Percentiles rank a stretch among this genome's conserved stretches.
phyloP scores from a whole-genome alignment of 2,329 filamentous ascomycete genomes.

The Graphium sp. region DNA sequence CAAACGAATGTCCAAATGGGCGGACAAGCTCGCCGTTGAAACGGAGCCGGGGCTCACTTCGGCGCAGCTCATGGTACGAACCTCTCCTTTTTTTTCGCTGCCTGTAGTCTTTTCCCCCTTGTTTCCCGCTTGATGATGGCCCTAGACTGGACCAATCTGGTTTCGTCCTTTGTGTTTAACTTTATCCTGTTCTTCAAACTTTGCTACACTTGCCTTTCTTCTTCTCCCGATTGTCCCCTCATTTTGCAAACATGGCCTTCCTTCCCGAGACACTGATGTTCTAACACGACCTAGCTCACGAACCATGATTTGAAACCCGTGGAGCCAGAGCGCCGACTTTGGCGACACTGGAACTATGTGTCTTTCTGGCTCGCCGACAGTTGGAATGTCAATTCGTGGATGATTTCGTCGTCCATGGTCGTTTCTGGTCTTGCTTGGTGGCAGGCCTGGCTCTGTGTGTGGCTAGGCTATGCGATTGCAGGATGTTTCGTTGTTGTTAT shows the following conservation, averaged over 20 bases:
- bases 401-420: conserved; percentile 78
- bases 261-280: conserved; percentile 1
- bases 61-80: conserved; percentile 56
- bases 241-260: neutral
- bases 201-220: conserved; percentile 1
- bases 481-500: conserved; percentile 61
- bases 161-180: neutral
- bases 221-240: too few species aligned
- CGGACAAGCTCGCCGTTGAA: conserved; percentile 52
- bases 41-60: conserved; percentile 61
- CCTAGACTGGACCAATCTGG: neutral
- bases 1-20: too few species aligned
- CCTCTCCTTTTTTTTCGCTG: neutral
- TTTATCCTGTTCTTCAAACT: too few species aligned
- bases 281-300: conserved; percentile 44
- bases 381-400: conserved; percentile 88
- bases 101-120: neutral
- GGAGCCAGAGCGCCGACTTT: conserved; percentile 63
- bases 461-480: conserved; percentile 69
- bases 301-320: conserved; percentile 74
- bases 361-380: conserved; percentile 76
- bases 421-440: conserved; percentile 70
- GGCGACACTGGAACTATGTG: conserved; percentile 78
- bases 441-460: conserved; percentile 82
- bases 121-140: neutral